Base-by-base conservation (phyloP, 495 filamentous ascomycete species). In the Hypoxylon perforatum region DNA sequence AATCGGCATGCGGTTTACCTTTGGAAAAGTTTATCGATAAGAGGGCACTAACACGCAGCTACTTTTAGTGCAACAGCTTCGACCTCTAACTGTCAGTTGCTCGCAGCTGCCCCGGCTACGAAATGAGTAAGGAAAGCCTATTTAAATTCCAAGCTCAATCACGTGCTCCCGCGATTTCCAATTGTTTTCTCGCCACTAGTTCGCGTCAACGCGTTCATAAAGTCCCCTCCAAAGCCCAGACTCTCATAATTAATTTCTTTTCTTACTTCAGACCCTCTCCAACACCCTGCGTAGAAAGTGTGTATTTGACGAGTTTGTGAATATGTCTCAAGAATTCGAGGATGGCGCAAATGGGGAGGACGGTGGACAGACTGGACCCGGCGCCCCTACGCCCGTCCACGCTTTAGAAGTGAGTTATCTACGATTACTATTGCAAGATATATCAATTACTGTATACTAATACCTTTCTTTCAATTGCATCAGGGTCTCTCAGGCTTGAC, bases 301-400 rank as follows among this genome's bases (percentile, higher is more conserved):
- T 9, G 2, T 14, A 47, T 47, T n/a, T 2, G 38, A 1, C n/a
- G n/a, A 59, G 17, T 7, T 48, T 39, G 36, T 22, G 51, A 46
- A 52, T 11, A 74, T 74, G 72, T 52, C 70, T 21, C 78, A 81
- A 44, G 79, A 79, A 52, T 78, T 76, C 30, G 78, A 83, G 48
- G 81, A 82, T 10, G 65, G 71, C 44, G 70, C 65, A 58, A 73
- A 71, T 50, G 73, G 45, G 38, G 84, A 85, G 46, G 83, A 85
- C 3, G 57, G 73, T n/a, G 81, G 81, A 49, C 70, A 73, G 52
- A 88, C 89, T 41, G 93, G 92, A 23, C 95, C 96, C 61, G 95
- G 95, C 67, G 95, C 96, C 17, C 95, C 95, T 11, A 98, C 93
- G 47, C 95, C 95, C n/a, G 85, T 99, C 30, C 78, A 81, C 42